Percentiles rank a stretch among this genome's conserved stretches.
These are phyloP conservation scores for Leishmania mexicana DNA, from an alignment of 208 protist genomes.

Conservation along the genomic window DNA sequence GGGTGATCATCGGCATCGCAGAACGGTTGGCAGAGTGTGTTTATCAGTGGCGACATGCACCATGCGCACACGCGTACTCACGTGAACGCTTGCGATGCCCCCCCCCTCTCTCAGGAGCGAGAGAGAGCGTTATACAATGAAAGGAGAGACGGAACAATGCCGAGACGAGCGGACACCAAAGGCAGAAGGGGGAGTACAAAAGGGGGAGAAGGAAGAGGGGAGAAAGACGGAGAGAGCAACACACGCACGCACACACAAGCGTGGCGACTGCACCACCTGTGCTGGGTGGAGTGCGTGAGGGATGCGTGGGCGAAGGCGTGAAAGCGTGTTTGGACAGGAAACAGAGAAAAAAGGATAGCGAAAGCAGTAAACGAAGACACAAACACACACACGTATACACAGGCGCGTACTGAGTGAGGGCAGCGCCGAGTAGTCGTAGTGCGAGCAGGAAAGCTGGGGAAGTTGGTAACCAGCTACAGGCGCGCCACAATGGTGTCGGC, in stretches of 20 bases:
- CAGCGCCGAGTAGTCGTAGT: neutral
- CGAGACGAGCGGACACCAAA: constrained; percentile 1
- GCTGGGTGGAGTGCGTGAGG: neutral
- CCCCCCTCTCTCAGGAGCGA: neutral
- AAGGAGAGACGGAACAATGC: neutral
- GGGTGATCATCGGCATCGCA: neutral
- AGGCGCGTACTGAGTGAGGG: neutral
- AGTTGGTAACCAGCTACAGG: neutral
- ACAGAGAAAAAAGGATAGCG: neutral
- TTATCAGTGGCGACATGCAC: neutral
- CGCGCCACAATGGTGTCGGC: neutral
- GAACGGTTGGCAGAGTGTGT: neutral
- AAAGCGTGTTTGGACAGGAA: neutral
- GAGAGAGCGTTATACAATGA: neutral
- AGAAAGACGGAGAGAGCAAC: neutral
- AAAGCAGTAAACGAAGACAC: neutral
- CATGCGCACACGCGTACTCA: neutral
- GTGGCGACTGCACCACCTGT: neutral
- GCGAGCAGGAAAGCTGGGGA: neutral
- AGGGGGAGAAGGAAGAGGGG: neutral
- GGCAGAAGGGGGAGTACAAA: neutral
- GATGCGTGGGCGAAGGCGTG: neutral
- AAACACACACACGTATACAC: neutral
- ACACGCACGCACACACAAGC: neutral
- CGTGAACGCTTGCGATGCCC: neutral